phyloP scores from a whole-genome alignment of 2,329 filamentous ascomycete genomes.

The Mycosphaerella sp. region DNA sequence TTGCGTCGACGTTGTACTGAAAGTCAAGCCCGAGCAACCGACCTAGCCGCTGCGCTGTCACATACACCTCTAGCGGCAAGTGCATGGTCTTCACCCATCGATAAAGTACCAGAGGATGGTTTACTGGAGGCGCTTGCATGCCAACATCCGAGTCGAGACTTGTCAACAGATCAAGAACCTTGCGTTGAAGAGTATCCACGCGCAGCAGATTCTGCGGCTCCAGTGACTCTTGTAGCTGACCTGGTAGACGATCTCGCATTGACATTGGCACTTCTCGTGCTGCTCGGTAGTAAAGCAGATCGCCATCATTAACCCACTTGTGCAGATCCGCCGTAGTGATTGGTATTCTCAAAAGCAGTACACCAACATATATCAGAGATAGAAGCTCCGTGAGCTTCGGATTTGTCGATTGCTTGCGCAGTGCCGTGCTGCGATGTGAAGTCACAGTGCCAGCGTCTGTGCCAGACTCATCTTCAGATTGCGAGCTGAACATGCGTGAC shows the following conservation, averaged over 20 bases:
- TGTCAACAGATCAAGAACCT: constrained; percentile 55
- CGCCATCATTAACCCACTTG: constrained; percentile 58
- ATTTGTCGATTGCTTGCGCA: constrained; percentile 39
- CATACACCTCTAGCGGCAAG: constrained; percentile 66
- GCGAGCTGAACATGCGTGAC: constrained; percentile 54
- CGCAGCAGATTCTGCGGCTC: constrained; percentile 47
- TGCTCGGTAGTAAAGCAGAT: constrained; percentile 66
- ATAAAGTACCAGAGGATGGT: constrained; percentile 61
- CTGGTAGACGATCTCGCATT: constrained; percentile 60
- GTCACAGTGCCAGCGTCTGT: constrained; percentile 29
- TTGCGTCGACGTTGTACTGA: constrained; percentile 41
- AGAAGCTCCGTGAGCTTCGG: constrained; percentile 71
- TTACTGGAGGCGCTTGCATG: constrained; percentile 66
- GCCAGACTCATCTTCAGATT: constrained; percentile 46
- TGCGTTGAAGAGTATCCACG: constrained; percentile 56
- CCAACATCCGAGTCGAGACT: constrained; percentile 63
- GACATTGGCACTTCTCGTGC: constrained; percentile 53
- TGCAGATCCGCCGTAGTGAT: constrained; percentile 68
- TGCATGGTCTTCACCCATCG: constrained; percentile 65
- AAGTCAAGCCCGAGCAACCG: constrained; percentile 50
- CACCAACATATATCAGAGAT: constrained; percentile 72
- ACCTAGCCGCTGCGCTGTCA: constrained; percentile 53
- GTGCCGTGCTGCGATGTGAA: constrained; percentile 32
- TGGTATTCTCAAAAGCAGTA: constrained; percentile 67
- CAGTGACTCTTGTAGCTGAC: constrained; percentile 54